A percentile compares a stretch with the other conserved stretches of the same genome.
Conservation (phyloP, 2,329 filamentous ascomycete genomes). For the Diaporthe sp. region DNA sequence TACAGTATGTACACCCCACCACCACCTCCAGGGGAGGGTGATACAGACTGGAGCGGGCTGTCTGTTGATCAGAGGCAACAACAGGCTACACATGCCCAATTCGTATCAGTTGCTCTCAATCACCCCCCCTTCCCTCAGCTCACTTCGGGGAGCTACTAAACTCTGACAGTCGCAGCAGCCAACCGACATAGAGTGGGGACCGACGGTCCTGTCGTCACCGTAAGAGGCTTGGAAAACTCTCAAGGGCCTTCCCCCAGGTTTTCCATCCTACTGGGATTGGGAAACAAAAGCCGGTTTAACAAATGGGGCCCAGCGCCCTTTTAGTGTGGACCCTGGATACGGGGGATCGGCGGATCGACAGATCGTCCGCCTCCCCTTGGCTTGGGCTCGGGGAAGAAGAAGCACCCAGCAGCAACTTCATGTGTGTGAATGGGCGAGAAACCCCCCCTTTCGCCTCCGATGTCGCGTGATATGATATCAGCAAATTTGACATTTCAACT, state of each 20-base stretch:
- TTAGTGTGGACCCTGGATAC: slow-evolving; percentile 39
- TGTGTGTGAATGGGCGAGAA: background rate
- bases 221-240: background rate
- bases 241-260: background rate
- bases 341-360: slow-evolving; percentile 37
- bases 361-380: background rate
- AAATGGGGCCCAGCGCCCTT: background rate
- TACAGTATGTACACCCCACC: slow-evolving; percentile 29
- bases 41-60: background rate
- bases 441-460: background rate
- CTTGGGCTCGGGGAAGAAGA: background rate
- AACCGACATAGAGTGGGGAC: background rate
- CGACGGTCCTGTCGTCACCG: background rate
- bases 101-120: background rate
- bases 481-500: background rate
- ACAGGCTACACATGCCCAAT: slow-evolving; percentile 11
- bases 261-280: background rate
- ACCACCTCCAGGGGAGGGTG: background rate
- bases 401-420: background rate
- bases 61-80: slow-evolving; percentile 12
- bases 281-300: background rate
- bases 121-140: background rate
- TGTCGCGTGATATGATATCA: slow-evolving; percentile 37
- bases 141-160: background rate
- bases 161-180: slow-evolving; percentile 14